Base-by-base conservation (phyloP, 139 green algal genomes). In the Desmodesmus armatus region DNA sequence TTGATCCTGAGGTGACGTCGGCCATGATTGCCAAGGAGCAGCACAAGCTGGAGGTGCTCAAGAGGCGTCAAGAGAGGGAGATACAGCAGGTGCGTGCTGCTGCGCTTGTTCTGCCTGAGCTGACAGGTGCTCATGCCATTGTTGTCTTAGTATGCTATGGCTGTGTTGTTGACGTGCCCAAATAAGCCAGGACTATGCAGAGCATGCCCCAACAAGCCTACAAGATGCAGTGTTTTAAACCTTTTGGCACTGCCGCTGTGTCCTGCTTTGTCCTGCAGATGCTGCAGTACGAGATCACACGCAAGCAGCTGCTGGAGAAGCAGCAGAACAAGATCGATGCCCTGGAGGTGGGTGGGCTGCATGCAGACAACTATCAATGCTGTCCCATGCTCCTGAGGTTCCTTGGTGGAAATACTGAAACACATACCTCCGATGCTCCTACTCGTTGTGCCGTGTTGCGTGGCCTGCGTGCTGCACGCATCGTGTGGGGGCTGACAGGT, bases 1-100 rank as follows among this genome's bases (percentile, higher is more conserved):
- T 73, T 11, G 53, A 80, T 29, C 51, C 53, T 71, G 72, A 44
- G 40, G 53, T 41, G 21, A 87, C 82, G 2, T 77, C 51, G 9
- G 72, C 82, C 55, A 87, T 82, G 71, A 82, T 97, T 58, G 93
- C 96, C 80, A 95, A 93, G 82, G 95, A 98, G 88, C 83, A 88
- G 44, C 91, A 95, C 78, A 91, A 94, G 53, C 90, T 98, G 80
- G 94, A 98, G 83, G 94, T 96, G 41, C 90, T 96, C 66, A 92
- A 93, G 85, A 85, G 94, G 62, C 84, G 93, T 21, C 94, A 97
- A 84, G 94, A 97, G 91, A 74, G 88, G 0, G 94, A 97, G 85
- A 81, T 96, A 35, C 85, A 86, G 44, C 93, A 96, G 90, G 83
- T 82, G 33, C 29, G 66, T 29, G 53, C 53, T 63, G 53, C 53